Conservation (phyloP, 352 stramenopile genomes). For the Phytopythium montanum region DNA sequence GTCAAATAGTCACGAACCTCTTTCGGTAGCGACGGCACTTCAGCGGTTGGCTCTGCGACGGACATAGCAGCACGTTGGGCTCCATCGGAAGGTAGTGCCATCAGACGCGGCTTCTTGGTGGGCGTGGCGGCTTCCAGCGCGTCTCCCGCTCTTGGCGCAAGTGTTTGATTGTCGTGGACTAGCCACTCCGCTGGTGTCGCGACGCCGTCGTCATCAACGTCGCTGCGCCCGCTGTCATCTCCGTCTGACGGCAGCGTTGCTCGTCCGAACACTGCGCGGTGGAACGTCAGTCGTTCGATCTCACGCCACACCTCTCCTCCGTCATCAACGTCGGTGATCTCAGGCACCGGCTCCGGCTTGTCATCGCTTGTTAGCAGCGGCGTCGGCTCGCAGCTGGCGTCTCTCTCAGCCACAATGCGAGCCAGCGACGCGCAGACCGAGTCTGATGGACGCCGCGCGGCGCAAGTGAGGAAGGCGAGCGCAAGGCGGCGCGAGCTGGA, state of each 20-base stretch:
- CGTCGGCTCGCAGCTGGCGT: background rate
- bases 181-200: background rate
- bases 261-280: constrained; percentile 17
- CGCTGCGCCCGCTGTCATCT: constrained; percentile 4
- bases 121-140: background rate
- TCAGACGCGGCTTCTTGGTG: background rate
- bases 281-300: constrained; percentile 15
- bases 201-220: background rate
- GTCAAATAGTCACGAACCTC: background rate
- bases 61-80: background rate
- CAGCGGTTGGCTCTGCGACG: background rate
- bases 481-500: constrained; percentile 15
- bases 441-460: constrained; percentile 13
- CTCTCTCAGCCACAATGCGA: constrained; percentile 12
- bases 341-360: background rate
- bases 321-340: background rate
- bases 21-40: background rate
- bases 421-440: constrained; percentile 25
- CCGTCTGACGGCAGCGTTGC: background rate
- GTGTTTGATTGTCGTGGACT: background rate
- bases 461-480: constrained; percentile 18
- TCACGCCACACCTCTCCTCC: background rate
- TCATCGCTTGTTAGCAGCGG: background rate
- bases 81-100: background rate
- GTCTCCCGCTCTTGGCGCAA: background rate